Evolutionary conservation across 1,139 yeast genomes (phyloP), one percentile per base, ranked within the genome.

Genomic region (Trichomonascaceae sp.): DNA sequence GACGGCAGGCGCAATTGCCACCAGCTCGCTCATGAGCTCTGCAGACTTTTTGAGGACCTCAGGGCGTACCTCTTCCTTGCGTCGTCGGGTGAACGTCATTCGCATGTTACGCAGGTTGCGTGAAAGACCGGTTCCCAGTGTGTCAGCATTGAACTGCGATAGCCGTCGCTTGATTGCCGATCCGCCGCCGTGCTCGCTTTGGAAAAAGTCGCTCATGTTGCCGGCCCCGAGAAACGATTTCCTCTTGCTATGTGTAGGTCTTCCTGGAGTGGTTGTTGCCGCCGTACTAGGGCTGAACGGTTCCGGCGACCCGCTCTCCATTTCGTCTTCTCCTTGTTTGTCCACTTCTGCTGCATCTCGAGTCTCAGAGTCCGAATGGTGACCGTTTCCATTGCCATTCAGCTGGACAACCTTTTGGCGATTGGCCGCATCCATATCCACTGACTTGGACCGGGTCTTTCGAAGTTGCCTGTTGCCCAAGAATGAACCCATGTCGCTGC

Each of bases 1-100:
- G 0, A 84, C 78, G 3, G 89, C 80, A 0, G 96, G 93, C 4
- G 78, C 67, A n/a, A 82, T 94, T 5, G 82, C 64, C 1, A 71
- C 47, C 40, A 85, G 61, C 29, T 82, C 71, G 14, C 72, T 70
- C 4, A 85, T 61, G 37, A 84, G 61, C 37, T 66, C 71, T 9
- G 75, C 71, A 0, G 92, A 84, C 43, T 81, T 64, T 39, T 64
- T 48, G 37, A 59, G 43, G 9, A 50, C 51, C 31, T 44, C 49
- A 6, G 48, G 50, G 13, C 38, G 38, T 5, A 37, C 41, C 34
- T 46, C 47, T 15, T 48, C 51, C 35, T 46, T 51, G 40, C 46
- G 50, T 29, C 41, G 45, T 13, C 42, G 43, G 17, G 43, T 39
- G 22, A 51, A 37, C 14, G 43, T 49, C 35, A 47, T 47, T 13